phyloP scores from a whole-genome alignment of 2,329 filamentous ascomycete genomes.

The Fusarium proliferatum region DNA sequence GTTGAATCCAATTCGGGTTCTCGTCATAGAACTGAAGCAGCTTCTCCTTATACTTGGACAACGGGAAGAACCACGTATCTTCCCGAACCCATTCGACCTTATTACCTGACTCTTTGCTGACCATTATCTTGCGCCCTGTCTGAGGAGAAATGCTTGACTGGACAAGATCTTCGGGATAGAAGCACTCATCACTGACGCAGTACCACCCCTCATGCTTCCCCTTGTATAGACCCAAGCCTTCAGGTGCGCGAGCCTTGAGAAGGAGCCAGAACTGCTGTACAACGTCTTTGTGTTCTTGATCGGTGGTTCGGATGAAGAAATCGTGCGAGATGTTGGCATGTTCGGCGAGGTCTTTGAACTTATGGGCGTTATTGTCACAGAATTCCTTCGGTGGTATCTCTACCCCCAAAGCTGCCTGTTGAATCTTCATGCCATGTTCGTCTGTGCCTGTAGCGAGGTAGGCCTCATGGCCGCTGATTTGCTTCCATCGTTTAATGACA shows the following conservation, averaged over 20 bases:
- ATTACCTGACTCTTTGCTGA: conserved; percentile 86
- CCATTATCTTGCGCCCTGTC: conserved; percentile 86
- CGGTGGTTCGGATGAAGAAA: conserved; percentile 93
- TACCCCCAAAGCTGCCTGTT: conserved; percentile 73
- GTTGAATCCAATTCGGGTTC: conserved; percentile 83
- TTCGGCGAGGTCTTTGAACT: conserved; percentile 80
- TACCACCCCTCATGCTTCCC: conserved; percentile 95
- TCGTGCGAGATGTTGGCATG: conserved; percentile 79
- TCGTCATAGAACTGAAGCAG: conserved; percentile 82
- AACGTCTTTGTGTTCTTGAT: conserved; percentile 81
- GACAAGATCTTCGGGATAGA: conserved; percentile 83
- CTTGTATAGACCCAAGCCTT: conserved; percentile 83
- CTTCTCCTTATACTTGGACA: conserved; percentile 83
- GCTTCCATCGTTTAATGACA: conserved; percentile 91
- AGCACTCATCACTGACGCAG: conserved; percentile 95
- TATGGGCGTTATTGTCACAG: conserved; percentile 84
- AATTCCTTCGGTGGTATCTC: conserved; percentile 74
- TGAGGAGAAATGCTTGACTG: conserved; percentile 79
- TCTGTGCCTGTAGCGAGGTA: conserved; percentile 92
- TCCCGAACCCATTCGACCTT: conserved; percentile 96
- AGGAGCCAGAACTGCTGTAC: conserved; percentile 92
- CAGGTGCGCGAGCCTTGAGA: conserved; percentile 64
- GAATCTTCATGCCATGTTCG: conserved; percentile 98
- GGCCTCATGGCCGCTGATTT: conserved; percentile 76
- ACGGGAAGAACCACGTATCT: conserved; percentile 92